Evolutionary conservation across 2,329 filamentous ascomycete species (phyloP).

Genomic region (Ophidiomyces ophidiicola): DNA sequence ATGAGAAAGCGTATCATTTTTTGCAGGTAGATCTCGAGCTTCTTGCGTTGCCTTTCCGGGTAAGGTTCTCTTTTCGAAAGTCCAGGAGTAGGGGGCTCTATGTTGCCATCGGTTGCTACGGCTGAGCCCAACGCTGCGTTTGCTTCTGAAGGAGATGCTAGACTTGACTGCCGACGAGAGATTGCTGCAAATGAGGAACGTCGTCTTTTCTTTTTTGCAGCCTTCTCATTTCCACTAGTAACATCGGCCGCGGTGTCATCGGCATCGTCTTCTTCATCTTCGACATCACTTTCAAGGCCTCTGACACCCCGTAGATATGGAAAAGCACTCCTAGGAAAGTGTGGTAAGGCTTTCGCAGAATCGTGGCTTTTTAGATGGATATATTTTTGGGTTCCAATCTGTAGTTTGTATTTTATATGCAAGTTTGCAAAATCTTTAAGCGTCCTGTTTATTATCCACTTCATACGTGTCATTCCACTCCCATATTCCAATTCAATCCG

Average conservation of each 20-base stretch:
- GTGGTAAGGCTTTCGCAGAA: constrained; percentile 65
- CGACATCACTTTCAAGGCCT: constrained; percentile 68
- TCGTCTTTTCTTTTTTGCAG: constrained; percentile 39
- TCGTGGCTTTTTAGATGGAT: constrained; percentile 58
- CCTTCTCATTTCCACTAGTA: constrained; percentile 55
- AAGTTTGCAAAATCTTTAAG: constrained; percentile 84
- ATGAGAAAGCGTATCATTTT: constrained; percentile 95
- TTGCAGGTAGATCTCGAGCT: constrained; percentile 79
- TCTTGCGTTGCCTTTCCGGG: constrained; percentile 68
- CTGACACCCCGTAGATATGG: constrained; percentile 76
- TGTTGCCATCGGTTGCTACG: constrained; percentile 24
- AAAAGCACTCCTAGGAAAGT: constrained; percentile 79
- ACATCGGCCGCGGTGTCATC: constrained; percentile 48
- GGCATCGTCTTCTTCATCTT: constrained; percentile 48
- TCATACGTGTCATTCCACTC: constrained; percentile 89
- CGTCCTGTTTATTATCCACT: constrained; percentile 81
- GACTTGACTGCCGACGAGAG: constrained; percentile 48
- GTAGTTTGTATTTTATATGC: constrained; percentile 84
- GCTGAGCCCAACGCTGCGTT: constrained; percentile 27
- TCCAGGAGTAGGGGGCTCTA: constrained; percentile 33
- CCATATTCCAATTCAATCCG: constrained; percentile 92
- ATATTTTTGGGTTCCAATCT: constrained; percentile 71
- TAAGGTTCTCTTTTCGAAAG: constrained; percentile 45
- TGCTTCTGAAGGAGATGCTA: constrained; percentile 30
- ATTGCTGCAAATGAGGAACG: constrained; percentile 45